Base-by-base conservation (phyloP, 345 rosid genomes). In the Eucalyptus urophylla region DNA sequence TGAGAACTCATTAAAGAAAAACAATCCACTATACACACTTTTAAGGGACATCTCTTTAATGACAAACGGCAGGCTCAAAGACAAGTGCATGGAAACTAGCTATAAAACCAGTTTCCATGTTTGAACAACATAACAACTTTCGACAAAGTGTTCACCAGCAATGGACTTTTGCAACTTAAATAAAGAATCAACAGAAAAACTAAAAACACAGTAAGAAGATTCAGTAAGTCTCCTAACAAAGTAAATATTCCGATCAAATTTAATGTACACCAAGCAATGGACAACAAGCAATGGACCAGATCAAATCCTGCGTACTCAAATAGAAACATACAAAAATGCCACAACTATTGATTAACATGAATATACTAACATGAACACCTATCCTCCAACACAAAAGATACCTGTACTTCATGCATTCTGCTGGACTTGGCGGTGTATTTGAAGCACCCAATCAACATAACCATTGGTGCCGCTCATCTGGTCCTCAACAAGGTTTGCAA, bases 391-490 rank as follows among this genome's bases (percentile, higher is more conserved):
- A 40, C 3, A 9, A 76, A 76, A 76, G 47, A 76, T 88, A 53
- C 97, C 95, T 60, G 89, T 76, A 51, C 86, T 80, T 92, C 89
- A 96, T 22, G 95, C 92, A 90, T 92, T 98, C 92, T 97, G 98
- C 90, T 96, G 98, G 93, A 96, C 93, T 91, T 96, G 98, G 53
- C 99, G 97, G 86, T 98, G 98, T 92, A 97, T 92, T 94, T 96
- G 99, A 86, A 90, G 31, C 81, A 97, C 90, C 99, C 99, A 98
- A 91, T 97, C 98, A 27, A 91, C 90, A 92, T 98, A 98, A 86
- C 99, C 95, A 90, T 87, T 94, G 44, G 94, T 89, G 87, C 99
- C 99, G 5, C 96, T 96, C 72, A 92, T 93, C 93, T 93, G 98
- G 91, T 97, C 99, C 92, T 98, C 99, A 40, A 95, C 90, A 87